Evolutionary conservation across 2,329 filamentous ascomycete species (phyloP).

Genomic region (Metarhizium album): DNA sequence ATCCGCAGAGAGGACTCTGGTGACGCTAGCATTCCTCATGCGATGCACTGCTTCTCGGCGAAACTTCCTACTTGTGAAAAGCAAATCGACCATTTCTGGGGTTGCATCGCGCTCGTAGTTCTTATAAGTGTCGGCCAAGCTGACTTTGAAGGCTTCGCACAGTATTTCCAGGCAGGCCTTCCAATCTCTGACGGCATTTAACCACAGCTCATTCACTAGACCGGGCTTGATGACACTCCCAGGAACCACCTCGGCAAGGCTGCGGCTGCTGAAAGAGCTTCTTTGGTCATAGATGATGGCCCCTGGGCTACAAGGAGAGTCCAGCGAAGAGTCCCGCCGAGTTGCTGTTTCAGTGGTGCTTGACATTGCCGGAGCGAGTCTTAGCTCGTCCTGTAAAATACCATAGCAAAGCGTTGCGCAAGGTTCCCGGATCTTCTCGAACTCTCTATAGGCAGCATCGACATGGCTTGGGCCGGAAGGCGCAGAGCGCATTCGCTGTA

Average conservation of each 20-base stretch:
- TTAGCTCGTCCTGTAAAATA: constrained; percentile 30
- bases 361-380: constrained; percentile 13
- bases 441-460: constrained; percentile 34
- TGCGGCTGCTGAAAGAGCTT: constrained; percentile 27
- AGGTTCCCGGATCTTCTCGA: constrained; percentile 29
- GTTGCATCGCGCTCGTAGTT: constrained; percentile 34
- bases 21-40: constrained; percentile 36
- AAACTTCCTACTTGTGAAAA: constrained; percentile 32
- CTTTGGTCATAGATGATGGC: constrained; percentile 21
- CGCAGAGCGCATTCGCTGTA: constrained; percentile 24
- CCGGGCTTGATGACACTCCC: constrained; percentile 12
- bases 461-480: constrained; percentile 25
- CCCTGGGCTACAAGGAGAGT: constrained; percentile 20
- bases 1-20: constrained; percentile 31
- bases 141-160: constrained; percentile 28
- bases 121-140: constrained; percentile 33
- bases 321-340: constrained; percentile 20
- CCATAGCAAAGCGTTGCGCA: constrained; percentile 29
- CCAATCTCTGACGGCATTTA: constrained; percentile 34
- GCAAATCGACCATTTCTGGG: constrained; percentile 28
- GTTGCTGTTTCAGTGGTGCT: constrained; percentile 13
- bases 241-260: constrained; percentile 22
- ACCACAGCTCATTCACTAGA: constrained; percentile 20
- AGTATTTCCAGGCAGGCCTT: constrained; percentile 31
- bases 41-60: constrained; percentile 30